Conservation (phyloP, 106 monocot species). For the Dactylorhiza incarnata region DNA sequence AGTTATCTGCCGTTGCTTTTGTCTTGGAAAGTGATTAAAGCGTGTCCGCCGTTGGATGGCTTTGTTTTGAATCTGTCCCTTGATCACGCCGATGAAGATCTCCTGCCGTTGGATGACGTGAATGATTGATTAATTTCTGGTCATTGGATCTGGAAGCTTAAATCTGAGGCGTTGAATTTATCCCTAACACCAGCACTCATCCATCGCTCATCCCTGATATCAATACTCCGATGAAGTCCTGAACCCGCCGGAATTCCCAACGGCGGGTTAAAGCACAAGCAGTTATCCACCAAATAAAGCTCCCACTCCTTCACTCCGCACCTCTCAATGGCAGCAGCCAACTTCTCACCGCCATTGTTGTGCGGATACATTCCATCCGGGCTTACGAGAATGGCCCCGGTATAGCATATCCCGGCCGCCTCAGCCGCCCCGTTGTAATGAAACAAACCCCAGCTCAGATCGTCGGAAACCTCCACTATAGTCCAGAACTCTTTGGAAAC, state of each 20-base stretch:
- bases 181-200: background rate
- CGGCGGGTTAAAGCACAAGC: slow-evolving; percentile 40
- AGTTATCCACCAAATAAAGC: slow-evolving; percentile 72
- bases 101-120: too few species aligned
- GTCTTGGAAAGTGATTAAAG: too few species aligned
- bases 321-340: slow-evolving; percentile 56
- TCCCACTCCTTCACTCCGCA: slow-evolving; percentile 86
- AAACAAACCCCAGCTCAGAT: slow-evolving; percentile 90
- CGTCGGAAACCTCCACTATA: slow-evolving; percentile 70
- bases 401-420: slow-evolving; percentile 70
- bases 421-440: slow-evolving; percentile 83
- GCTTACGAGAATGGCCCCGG: slow-evolving; percentile 84
- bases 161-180: too few species aligned
- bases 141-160: too few species aligned
- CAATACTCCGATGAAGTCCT: slow-evolving; percentile 42
- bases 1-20: too few species aligned
- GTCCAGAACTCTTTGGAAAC: slow-evolving; percentile 92
- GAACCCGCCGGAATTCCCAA: slow-evolving; percentile 77
- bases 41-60: too few species aligned
- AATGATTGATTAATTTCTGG: too few species aligned
- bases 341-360: slow-evolving; percentile 21
- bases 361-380: slow-evolving; percentile 79
- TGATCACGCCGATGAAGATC: too few species aligned
- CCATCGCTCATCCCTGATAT: slow-evolving; percentile 9
- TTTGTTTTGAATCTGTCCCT: too few species aligned